A percentile compares a stretch with the other conserved stretches of the same genome.
These are phyloP conservation scores for Lactifluus volemus DNA, from an alignment of 768 basidiomycete genomes.

Conservation along the genomic window DNA sequence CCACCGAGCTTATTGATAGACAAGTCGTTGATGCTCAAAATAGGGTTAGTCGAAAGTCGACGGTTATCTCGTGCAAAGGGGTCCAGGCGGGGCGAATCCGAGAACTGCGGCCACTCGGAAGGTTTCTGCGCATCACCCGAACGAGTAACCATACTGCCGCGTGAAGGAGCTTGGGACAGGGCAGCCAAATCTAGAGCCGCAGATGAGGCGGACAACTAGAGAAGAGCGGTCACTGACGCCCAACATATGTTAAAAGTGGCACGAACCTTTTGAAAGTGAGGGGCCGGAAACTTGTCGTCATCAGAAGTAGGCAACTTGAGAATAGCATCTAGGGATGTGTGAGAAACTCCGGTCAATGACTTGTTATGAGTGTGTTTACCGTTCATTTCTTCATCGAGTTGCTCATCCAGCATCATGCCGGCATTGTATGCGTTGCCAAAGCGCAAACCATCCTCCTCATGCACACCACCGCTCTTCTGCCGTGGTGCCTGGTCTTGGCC, in stretches of 20 bases:
- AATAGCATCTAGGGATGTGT: conserved; percentile 60
- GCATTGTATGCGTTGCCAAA: conserved; percentile 65
- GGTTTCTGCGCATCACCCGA: conserved; percentile 54
- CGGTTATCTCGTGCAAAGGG: conserved; percentile 49
- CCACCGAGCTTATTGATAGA: conserved; percentile 34
- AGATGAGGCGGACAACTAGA: conserved; percentile 74
- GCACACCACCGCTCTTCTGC: conserved; percentile 42
- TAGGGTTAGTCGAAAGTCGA: conserved; percentile 68
- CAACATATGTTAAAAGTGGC: conserved; percentile 1
- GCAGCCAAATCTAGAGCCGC: conserved; percentile 92
- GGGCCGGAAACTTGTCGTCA: conserved; percentile 72
- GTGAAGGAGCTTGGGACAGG: conserved; percentile 71
- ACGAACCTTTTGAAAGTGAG: conserved; percentile 57
- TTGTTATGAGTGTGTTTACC: conserved; percentile 41
- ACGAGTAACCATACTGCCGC: conserved; percentile 47
- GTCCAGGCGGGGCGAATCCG: conserved; percentile 56
- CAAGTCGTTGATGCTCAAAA: conserved; percentile 48
- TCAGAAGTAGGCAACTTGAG: conserved; percentile 80
- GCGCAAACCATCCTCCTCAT: conserved; percentile 49
- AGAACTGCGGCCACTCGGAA: conserved; percentile 93
- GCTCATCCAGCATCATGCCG: conserved; percentile 88
- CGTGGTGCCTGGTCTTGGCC: conserved; percentile 44
- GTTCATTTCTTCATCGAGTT: conserved; percentile 90
- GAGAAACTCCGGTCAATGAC: conserved; percentile 2
- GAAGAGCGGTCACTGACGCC: background rate